Evolutionary conservation across 2,329 filamentous ascomycete genomes (phyloP), one percentile per base, ranked within the genome.

Genomic region (Akanthomyces uredinophilus): DNA sequence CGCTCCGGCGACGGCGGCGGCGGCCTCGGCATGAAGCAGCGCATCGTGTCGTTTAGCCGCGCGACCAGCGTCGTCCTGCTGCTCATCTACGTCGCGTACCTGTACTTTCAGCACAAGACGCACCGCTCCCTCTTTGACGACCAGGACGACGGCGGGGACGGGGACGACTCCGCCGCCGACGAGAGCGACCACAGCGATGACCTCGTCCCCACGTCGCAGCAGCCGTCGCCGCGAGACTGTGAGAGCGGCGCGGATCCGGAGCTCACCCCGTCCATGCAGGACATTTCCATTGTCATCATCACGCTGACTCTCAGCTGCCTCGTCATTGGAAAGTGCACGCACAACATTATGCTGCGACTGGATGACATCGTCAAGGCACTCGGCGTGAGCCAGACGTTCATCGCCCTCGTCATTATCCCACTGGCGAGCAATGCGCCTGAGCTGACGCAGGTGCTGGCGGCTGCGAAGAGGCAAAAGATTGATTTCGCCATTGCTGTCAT

Each of bases 101-200:
- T 65, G 5, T 65, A 65, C 14, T 65, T 65, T 22, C 64, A 65
- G 43, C 63, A 64, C 60, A 64, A 63, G 44, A 65, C 64, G 4
- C 64, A 65, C 55, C 54, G 62, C 7, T 61, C 62, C 3, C 56
- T 65, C 13, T 65, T 65, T 39, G 53, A 63, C 16, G 63, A 61
- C 7, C 24, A 43, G 13, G 47, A 50, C 10, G 60, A 61, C 11
- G 63, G 56, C 7, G 56, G 52, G 6, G 59, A 35, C 4, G 47
- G 32, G 10, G 60, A 50, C 22, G 50, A 39, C 4, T 50, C 22
- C 11, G 56, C 43, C 37, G 20, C 13, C 11, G 43, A 8, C 6
- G 56, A 18, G 10, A 52, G n/a, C 37, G 37, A 43, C 18, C 46
- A 32, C 41, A 53, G 47, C 57, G 56, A 59, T 20, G 47, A 60